A percentile compares a stretch with the other conserved stretches of the same genome.
Evolutionary conservation across 2,329 filamentous ascomycete genomes (phyloP).

Genomic region (Nothopassalora personata): DNA sequence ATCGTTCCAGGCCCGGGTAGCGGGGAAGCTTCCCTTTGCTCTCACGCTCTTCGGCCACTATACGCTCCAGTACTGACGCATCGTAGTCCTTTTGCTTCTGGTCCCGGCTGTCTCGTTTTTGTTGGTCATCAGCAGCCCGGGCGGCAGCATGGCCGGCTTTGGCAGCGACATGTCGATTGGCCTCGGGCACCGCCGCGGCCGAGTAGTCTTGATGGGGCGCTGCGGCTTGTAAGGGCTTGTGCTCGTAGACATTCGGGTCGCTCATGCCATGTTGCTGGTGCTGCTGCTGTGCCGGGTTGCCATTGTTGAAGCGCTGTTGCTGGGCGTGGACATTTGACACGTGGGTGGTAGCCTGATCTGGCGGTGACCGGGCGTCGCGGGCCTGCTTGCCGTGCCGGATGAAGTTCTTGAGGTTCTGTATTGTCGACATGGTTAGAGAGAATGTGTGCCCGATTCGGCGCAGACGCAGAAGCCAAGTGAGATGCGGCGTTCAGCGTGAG

Average conservation of each 20-base stretch:
- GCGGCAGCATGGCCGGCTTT: constrained; percentile 63
- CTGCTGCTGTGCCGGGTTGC: constrained; percentile 32
- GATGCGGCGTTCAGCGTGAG: not conserved
- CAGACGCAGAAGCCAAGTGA: not conserved
- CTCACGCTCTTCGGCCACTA: constrained; percentile 88
- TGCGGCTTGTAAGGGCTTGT: constrained; percentile 48
- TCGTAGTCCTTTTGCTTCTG: constrained; percentile 49
- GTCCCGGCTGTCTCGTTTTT: constrained; percentile 50
- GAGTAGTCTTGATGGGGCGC: constrained; percentile 56
- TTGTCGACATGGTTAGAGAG: constrained; percentile 55
- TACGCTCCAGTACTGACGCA: constrained; percentile 66
- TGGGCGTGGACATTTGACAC: constrained; percentile 61
- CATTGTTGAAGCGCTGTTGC: constrained; percentile 50
- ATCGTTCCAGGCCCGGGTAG: constrained; percentile 81
- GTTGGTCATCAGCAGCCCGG: constrained; percentile 57
- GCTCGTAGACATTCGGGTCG: constrained; percentile 58
- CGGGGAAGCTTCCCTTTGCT: constrained; percentile 77
- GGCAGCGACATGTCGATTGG: constrained; percentile 60
- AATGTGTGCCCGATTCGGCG: not conserved
- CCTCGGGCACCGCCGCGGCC: constrained; percentile 49
- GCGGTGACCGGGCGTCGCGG: constrained; percentile 57
- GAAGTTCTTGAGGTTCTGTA: constrained; percentile 97
- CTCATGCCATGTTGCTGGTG: constrained; percentile 46
- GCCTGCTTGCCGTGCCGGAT: constrained; percentile 97
- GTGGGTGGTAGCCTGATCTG: constrained; percentile 58